Base-by-base conservation (phyloP, 2,329 filamentous ascomycete species). In the Nemania abortiva region DNA sequence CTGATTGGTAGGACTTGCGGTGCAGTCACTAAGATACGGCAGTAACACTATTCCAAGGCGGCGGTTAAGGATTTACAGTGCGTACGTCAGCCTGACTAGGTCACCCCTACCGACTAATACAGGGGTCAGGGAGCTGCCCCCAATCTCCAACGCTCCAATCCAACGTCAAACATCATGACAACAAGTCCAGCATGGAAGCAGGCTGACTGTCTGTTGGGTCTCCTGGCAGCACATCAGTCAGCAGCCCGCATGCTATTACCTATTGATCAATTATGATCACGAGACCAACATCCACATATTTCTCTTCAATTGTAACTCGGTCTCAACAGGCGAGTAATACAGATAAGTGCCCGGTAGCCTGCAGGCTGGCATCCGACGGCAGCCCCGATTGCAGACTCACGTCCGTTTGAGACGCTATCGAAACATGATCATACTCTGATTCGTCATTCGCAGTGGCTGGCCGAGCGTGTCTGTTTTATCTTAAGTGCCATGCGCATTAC, bases 61-160 rank as follows among this genome's bases (percentile, higher is more conserved):
- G 22, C 7, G 47, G 27, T 52, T 7, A 15, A 49, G 29, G 61
- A 68, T 63, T 65, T 69, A 69, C 42, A 63, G 60, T 69, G 66
- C 50, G 55, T 66, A 69, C 65, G 69, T 71, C 63, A 71, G 66
- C 63, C 47, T 24, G 39, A 42, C 39, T 42, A 18, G 39, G 39
- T 42, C 39, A 42, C 39, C 39, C 39, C 39, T 42, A 42, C 13
- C 15, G 11, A 42, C 6, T 18, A 49, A 24, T 22, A 64, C 64
- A 60, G 60, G 64, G 50, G 59, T 56, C 49, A 13, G 15, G 42
- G 5, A 18, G 39, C 13, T 5, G 39, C 15, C 15, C 31, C 45
- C 18, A 34, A 42, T n/a, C 52, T 22, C 49, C 47, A 57, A 62
- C 24, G 5, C 24, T 27, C 45, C 10, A n/a, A 56, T 42, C 39